Conservation (phyloP, 768 basidiomycete genomes). For the Scleroderma citrinum region DNA sequence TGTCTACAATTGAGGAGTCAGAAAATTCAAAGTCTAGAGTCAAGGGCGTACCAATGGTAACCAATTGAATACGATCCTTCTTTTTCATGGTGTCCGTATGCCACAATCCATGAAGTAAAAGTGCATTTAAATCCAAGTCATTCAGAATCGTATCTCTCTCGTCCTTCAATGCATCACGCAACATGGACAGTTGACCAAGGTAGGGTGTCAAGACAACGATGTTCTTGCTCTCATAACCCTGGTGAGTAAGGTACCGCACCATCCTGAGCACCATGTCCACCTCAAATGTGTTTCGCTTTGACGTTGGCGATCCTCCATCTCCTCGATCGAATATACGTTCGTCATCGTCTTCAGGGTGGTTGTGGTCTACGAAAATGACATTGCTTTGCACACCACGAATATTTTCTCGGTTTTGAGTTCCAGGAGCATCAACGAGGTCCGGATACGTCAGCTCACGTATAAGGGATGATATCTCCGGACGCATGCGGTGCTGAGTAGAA, state of each 20-base stretch:
- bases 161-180: constrained; percentile 39
- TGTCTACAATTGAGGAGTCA: constrained; percentile 38
- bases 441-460: constrained; percentile 62
- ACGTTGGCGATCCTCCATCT: constrained; percentile 43
- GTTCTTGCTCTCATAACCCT: constrained; percentile 57
- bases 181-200: constrained; percentile 53
- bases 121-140: constrained; percentile 56
- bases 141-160: constrained; percentile 56
- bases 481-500: constrained; percentile 61
- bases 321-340: constrained; percentile 35
- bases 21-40: neutral
- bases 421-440: constrained; percentile 49
- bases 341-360: constrained; percentile 46
- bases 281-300: constrained; percentile 59
- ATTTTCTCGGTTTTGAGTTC: constrained; percentile 43
- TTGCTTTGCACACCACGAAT: constrained; percentile 52
- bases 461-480: constrained; percentile 62
- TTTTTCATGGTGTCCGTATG: constrained; percentile 31
- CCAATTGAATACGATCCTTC: constrained; percentile 48
- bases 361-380: constrained; percentile 57
- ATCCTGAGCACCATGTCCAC: constrained; percentile 62
- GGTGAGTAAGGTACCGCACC: constrained; percentile 57
- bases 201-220: constrained; percentile 68
- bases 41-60: constrained; percentile 52
- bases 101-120: constrained; percentile 50